These are phyloP conservation scores for Lactuca saligna DNA, from an alignment of 129 eudicot species.

Conservation along the genomic window DNA sequence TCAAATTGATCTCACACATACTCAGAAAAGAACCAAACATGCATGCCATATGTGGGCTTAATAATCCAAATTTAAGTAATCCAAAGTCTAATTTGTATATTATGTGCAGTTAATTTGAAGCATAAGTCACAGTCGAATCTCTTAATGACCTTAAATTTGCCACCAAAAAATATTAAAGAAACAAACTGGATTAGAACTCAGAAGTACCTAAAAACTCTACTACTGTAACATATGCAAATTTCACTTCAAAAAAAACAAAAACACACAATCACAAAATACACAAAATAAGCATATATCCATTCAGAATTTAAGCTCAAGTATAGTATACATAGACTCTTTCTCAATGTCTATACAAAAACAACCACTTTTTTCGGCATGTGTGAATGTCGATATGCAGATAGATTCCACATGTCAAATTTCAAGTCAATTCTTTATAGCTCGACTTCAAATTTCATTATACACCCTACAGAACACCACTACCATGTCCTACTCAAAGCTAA, in stretches of 20 bases:
- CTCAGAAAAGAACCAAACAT: conserved; percentile 1
- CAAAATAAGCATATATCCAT: background rate
- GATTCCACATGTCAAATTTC: conserved; percentile 3
- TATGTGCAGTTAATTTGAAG: background rate
- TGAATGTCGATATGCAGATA: background rate
- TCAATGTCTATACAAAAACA: background rate
- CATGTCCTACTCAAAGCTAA: background rate
- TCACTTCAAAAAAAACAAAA: background rate
- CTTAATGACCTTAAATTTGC: background rate
- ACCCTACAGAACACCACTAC: conserved; percentile 13
- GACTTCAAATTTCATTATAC: background rate
- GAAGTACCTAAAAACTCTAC: conserved; percentile 15
- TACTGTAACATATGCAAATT: background rate
- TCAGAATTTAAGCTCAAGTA: conserved; percentile 4
- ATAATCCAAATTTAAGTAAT: conserved; percentile 11
- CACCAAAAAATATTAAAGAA: background rate
- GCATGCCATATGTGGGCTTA: background rate
- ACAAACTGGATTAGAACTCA: background rate
- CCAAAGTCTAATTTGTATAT: conserved; percentile 4
- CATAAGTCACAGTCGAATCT: background rate
- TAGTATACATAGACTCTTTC: background rate
- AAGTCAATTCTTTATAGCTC: background rate
- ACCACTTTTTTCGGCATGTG: background rate
- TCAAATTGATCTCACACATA: conserved; percentile 14
- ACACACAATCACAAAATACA: background rate